Conservation (phyloP, 306 rosid species). For the Urtica urens region DNA sequence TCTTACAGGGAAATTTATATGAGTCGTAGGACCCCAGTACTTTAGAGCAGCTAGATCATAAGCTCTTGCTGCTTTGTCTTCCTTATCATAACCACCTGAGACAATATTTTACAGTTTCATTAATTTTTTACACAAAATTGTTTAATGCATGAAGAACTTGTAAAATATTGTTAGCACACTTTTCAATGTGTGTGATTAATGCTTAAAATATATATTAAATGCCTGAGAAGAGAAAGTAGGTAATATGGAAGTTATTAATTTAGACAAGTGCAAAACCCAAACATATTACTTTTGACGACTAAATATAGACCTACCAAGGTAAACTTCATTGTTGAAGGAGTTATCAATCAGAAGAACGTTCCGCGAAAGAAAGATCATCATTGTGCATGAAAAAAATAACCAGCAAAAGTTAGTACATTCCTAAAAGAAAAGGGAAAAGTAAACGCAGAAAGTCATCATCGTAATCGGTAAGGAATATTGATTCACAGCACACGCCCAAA, state of each 20-base stretch:
- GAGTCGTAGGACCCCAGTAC: constrained; percentile 98
- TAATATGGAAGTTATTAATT: constrained; percentile 13
- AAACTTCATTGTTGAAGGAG: constrained; percentile 43
- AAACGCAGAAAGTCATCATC: background rate
- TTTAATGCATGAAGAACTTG: background rate
- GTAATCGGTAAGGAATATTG: background rate
- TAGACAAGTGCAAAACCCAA: background rate
- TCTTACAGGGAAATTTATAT: constrained; percentile 93
- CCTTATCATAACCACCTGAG: constrained; percentile 97
- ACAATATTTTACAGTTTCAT: background rate
- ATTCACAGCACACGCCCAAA: too few species aligned
- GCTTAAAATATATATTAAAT: constrained; percentile 8
- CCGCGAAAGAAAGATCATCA: constrained; percentile 5
- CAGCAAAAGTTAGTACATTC: constrained; percentile 15
- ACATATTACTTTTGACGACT: constrained; percentile 19
- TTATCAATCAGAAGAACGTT: constrained; percentile 9
- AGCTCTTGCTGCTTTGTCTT: constrained; percentile 96
- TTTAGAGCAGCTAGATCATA: constrained; percentile 96
- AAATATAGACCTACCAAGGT: constrained; percentile 96
- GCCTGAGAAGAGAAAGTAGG: constrained; percentile 12
- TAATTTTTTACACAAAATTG: constrained; percentile 13
- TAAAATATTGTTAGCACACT: constrained; percentile 19
- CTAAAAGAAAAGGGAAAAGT: background rate
- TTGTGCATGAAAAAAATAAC: constrained; percentile 6
- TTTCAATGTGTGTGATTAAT: constrained; percentile 15